Conservation (phyloP, 2,329 filamentous ascomycete genomes). For the Tricladium varicosporioides region DNA sequence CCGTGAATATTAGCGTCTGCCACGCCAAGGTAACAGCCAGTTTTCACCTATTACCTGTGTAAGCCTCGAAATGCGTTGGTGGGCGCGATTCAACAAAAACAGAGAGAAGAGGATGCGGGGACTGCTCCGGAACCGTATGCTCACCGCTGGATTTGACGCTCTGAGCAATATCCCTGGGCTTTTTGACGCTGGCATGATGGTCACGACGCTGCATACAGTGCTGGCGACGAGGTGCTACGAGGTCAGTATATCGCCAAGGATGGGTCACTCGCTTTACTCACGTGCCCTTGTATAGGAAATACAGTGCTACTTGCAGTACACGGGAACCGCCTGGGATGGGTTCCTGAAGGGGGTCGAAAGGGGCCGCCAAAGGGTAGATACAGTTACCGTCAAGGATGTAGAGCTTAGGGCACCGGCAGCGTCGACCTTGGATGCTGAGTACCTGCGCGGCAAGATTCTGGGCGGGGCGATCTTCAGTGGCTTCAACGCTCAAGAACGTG, state of each 20-base stretch:
- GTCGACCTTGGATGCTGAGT: slow-evolving; percentile 17
- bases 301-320: slow-evolving; percentile 21
- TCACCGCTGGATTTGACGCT: slow-evolving; percentile 16
- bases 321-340: slow-evolving; percentile 3
- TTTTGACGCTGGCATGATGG: slow-evolving; percentile 20
- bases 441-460: slow-evolving; percentile 8
- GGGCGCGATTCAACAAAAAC: slow-evolving; percentile 12
- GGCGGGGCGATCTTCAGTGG: slow-evolving; percentile 13
- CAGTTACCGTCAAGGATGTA: slow-evolving; percentile 15
- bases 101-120: slow-evolving; percentile 15
- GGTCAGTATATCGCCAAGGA: slow-evolving; percentile 5
- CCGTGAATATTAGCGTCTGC: slow-evolving; percentile 21
- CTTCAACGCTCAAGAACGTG: slow-evolving; percentile 18
- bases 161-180: slow-evolving; percentile 11
- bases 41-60: slow-evolving; percentile 13
- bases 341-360: slow-evolving; percentile 9
- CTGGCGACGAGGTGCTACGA: slow-evolving; percentile 14
- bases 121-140: slow-evolving; percentile 11
- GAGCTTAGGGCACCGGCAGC: slow-evolving; percentile 14
- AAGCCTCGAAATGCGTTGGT: slow-evolving; percentile 18
- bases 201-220: slow-evolving; percentile 18
- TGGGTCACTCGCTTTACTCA: not conserved
- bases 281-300: slow-evolving; percentile 9
- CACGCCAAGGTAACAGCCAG: not conserved
- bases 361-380: slow-evolving; percentile 15